Conservation (phyloP, 2,329 filamentous ascomycete species). For the Thielaviopsis ethacetica region DNA sequence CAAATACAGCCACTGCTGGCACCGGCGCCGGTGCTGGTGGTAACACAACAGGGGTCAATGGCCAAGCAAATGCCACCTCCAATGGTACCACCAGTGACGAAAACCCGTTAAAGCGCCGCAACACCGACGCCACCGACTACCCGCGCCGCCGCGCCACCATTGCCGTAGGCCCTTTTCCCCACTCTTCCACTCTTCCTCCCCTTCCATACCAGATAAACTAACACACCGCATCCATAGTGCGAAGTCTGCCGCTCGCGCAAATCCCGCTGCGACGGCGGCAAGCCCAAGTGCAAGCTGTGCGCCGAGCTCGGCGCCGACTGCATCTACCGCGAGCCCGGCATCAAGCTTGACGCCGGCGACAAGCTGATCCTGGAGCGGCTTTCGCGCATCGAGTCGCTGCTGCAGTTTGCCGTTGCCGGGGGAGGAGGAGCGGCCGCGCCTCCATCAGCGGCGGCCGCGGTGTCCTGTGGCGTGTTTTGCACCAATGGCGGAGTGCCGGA, state of each 20-base stretch:
- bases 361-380: conserved; percentile 71
- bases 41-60: no score
- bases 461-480: no score
- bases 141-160: conserved; percentile 47
- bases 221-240: conserved; percentile 32
- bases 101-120: conserved; percentile 44
- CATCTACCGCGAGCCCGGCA: conserved; percentile 69
- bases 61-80: no score
- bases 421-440: conserved; percentile 54
- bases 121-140: conserved; percentile 46
- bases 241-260: conserved; percentile 70
- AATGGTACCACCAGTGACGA: not conserved
- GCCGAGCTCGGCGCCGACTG: conserved; percentile 69
- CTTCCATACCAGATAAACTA: not conserved
- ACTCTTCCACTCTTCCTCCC: not conserved
- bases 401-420: conserved; percentile 56
- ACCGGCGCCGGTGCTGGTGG: no score
- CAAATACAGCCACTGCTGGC: no score
- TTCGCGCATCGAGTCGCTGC: conserved; percentile 57
- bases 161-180: conserved; percentile 27
- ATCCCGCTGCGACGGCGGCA: conserved; percentile 61
- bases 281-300: conserved; percentile 74
- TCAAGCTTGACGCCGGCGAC: conserved; percentile 75
- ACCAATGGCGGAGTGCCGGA: no score
- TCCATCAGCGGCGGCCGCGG: conserved; percentile 20